A percentile compares a stretch with the other conserved stretches of the same genome.
Evolutionary conservation across 2,329 filamentous ascomycete genomes (phyloP).

Genomic region (Fusarium hostae): DNA sequence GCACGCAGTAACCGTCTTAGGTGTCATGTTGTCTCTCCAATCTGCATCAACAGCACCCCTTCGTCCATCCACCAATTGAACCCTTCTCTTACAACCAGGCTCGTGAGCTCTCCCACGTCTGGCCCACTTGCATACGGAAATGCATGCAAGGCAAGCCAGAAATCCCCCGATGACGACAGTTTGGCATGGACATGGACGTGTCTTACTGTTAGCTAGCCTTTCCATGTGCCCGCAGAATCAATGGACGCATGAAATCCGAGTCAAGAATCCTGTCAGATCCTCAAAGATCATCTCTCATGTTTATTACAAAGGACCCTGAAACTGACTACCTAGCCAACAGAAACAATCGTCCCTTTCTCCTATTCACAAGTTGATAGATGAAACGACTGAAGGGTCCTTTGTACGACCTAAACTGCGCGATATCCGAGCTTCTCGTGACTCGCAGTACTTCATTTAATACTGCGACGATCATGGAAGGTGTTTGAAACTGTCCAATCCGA

Average conservation of each 20-base stretch:
- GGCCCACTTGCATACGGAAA: constrained; percentile 28
- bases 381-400: constrained; percentile 14
- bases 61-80: constrained; percentile 31
- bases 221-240: constrained; percentile 20
- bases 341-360: not conserved
- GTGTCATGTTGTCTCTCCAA: constrained; percentile 34
- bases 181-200: constrained; percentile 20
- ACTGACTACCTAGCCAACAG: not conserved
- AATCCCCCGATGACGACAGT: constrained; percentile 40
- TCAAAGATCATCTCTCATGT: constrained; percentile 4
- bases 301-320: constrained; percentile 19
- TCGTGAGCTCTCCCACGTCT: constrained; percentile 29
- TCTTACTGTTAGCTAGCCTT: constrained; percentile 12
- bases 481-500: constrained; percentile 28
- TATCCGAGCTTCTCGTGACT: constrained; percentile 25
- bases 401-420: constrained; percentile 8
- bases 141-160: constrained; percentile 34
- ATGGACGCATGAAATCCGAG: constrained; percentile 20
- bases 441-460: constrained; percentile 19
- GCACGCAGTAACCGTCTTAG: constrained; percentile 15
- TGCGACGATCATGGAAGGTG: constrained; percentile 28
- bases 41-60: constrained; percentile 28
- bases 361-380: constrained; percentile 4
- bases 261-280: constrained; percentile 21
- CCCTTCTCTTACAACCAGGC: constrained; percentile 26